A percentile compares a stretch with the other conserved stretches of the same genome.
These are phyloP conservation scores for Pleurotus tuber-regium DNA, from an alignment of 768 basidiomycete species.

Conservation along the genomic window DNA sequence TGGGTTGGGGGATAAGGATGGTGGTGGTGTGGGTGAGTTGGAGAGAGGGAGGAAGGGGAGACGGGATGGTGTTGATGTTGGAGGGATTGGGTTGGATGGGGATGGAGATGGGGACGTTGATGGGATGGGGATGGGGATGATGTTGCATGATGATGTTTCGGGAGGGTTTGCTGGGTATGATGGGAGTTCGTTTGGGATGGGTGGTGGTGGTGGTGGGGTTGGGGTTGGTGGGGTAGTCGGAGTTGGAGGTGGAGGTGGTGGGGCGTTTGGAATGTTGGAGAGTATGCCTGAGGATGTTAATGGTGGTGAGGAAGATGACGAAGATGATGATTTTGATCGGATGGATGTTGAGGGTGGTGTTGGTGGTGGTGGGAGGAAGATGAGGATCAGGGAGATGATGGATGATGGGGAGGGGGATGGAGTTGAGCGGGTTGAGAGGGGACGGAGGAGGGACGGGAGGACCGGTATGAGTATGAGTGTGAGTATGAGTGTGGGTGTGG, in stretches of 20 bases:
- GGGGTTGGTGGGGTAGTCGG: not conserved
- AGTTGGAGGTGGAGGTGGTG: constrained; percentile 9
- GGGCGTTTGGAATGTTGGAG: constrained; percentile 7
- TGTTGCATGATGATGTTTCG: constrained; percentile 13
- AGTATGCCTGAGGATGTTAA: constrained; percentile 17
- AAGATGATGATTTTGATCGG: constrained; percentile 26
- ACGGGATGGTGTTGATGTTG: not conserved
- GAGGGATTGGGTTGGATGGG: constrained; percentile 1
- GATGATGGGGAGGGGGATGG: constrained; percentile 11
- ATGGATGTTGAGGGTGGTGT: constrained; percentile 13
- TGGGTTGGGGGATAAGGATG: not conserved
- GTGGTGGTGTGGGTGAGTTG: not conserved
- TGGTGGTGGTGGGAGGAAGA: constrained; percentile 16
- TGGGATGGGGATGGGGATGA: constrained; percentile 10
- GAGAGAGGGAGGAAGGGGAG: not conserved
- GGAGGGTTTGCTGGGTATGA: not conserved
- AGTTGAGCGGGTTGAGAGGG: constrained; percentile 9
- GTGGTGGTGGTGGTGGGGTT: not conserved
- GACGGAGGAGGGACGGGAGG: constrained; percentile 2
- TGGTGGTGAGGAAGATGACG: constrained; percentile 11
- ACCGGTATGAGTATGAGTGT: constrained; percentile 5
- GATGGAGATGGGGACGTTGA: not conserved
- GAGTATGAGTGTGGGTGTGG: constrained; percentile 16
- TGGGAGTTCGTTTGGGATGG: not conserved
- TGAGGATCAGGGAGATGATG: constrained; percentile 7